These are phyloP conservation scores for Trametes sp. DNA, from an alignment of 1,284 basidiomycete species.

Conservation along the genomic window DNA sequence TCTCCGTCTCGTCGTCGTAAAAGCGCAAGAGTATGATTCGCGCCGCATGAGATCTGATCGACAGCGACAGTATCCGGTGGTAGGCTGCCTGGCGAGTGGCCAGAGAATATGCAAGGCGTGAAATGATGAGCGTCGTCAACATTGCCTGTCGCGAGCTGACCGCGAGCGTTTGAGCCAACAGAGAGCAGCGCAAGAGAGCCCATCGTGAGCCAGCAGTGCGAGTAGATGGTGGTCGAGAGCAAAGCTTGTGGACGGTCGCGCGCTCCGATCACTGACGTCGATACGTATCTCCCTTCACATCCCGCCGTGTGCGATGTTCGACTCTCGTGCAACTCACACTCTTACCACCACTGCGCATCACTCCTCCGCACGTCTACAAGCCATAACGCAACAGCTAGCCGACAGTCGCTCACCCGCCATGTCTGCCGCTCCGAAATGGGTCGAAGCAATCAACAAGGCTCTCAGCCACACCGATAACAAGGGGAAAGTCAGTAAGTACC, in stretches of 20 bases:
- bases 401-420: slow-evolving; percentile 5
- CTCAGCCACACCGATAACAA: slow-evolving; percentile 50
- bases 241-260: not conserved
- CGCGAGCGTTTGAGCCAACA: slow-evolving; percentile 81
- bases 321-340: not conserved
- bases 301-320: not conserved
- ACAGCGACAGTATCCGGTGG: slow-evolving; percentile 41
- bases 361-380: not conserved
- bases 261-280: slow-evolving; percentile 14
- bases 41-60: slow-evolving; percentile 60
- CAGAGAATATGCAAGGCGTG: slow-evolving; percentile 52
- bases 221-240: not conserved
- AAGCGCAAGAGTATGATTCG: slow-evolving; percentile 72
- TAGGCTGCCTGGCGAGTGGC: slow-evolving; percentile 29
- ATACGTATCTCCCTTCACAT: not conserved
- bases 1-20: slow-evolving; percentile 42
- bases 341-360: slow-evolving; percentile 4
- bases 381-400: not conserved
- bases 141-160: slow-evolving; percentile 72
- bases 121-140: slow-evolving; percentile 67
- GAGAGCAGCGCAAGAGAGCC: slow-evolving; percentile 42
- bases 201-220: slow-evolving; percentile 2
- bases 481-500: slow-evolving; percentile 44
- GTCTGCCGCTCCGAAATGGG: slow-evolving; percentile 55
- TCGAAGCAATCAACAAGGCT: slow-evolving; percentile 54